Conservation (phyloP, 169 alveolate species). For the Plasmodium relictum region DNA sequence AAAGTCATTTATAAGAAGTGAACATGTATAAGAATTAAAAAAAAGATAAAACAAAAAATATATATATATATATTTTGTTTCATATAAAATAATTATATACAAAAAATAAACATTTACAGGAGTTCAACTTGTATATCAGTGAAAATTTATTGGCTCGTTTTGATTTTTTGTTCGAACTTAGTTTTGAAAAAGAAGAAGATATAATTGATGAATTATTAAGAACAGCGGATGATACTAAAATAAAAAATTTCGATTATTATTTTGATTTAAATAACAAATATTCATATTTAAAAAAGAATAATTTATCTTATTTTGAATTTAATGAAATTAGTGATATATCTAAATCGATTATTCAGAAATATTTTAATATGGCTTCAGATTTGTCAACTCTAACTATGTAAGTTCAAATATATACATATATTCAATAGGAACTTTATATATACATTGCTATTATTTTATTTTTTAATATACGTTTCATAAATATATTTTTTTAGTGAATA, state of each 20-base stretch:
- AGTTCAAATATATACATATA: not conserved
- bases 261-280: conserved; percentile 53
- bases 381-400: conserved; percentile 74
- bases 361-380: conserved; percentile 70
- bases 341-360: conserved; percentile 59
- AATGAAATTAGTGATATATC: conserved; percentile 46
- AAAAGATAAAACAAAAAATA: not conserved
- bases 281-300: conserved; percentile 51
- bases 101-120: conserved; percentile 19
- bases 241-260: conserved; percentile 12
- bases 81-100: not conserved
- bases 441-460: not conserved
- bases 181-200: conserved; percentile 61
- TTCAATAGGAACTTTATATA: not conserved
- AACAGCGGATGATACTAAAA: conserved; percentile 35
- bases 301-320: conserved; percentile 48
- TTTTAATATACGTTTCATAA: not conserved
- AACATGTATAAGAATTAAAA: conserved; percentile 17
- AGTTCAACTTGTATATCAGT: conserved; percentile 40
- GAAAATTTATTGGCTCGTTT: conserved; percentile 62
- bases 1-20: conserved; percentile 53
- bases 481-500: not conserved
- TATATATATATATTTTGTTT: not conserved
- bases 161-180: conserved; percentile 62
- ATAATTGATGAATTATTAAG: conserved; percentile 40